Conservation (phyloP, 805 yeast species). For the Yamadazyma nakazawae region DNA sequence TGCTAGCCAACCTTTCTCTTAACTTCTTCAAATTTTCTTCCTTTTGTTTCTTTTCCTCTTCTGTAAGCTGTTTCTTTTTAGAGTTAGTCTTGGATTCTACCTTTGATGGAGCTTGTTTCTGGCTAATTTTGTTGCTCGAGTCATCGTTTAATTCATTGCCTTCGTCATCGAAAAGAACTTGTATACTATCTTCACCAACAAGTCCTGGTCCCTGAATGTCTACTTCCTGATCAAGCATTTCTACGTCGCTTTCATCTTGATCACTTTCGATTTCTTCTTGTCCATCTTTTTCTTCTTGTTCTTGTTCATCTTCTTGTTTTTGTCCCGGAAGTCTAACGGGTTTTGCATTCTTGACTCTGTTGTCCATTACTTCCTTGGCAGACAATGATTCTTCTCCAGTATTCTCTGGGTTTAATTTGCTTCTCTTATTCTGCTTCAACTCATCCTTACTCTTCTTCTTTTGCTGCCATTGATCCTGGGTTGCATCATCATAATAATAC, state of each 20-base stretch:
- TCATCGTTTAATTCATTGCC: conserved; percentile 20
- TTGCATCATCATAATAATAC: conserved; percentile 87
- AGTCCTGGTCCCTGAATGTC: not conserved
- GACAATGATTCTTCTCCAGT: conserved; percentile 40
- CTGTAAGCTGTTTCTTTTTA: conserved; percentile 28
- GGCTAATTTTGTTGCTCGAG: not conserved
- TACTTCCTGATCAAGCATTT: conserved; percentile 12
- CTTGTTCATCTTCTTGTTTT: conserved; percentile 17
- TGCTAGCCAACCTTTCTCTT: conserved; percentile 73
- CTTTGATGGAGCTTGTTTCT: not conserved
- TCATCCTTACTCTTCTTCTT: conserved; percentile 73
- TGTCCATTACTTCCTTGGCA: conserved; percentile 60
- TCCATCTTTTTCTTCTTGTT: conserved; percentile 11
- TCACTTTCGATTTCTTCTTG: conserved; percentile 13
- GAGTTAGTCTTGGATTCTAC: conserved; percentile 6
- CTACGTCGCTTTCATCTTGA: conserved; percentile 13
- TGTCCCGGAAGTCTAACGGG: conserved; percentile 40
- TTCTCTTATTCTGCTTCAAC: conserved; percentile 54
- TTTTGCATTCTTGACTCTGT: conserved; percentile 52
- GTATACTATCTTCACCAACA: conserved; percentile 13
- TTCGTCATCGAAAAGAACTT: conserved; percentile 67
- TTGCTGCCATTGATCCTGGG: conserved; percentile 86
- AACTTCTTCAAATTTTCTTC: conserved; percentile 61
- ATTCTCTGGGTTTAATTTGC: conserved; percentile 71
- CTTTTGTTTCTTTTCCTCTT: conserved; percentile 43